These are phyloP conservation scores for Hypseocharis bilobata DNA, from an alignment of 441 rosid genomes.

Conservation along the genomic window DNA sequence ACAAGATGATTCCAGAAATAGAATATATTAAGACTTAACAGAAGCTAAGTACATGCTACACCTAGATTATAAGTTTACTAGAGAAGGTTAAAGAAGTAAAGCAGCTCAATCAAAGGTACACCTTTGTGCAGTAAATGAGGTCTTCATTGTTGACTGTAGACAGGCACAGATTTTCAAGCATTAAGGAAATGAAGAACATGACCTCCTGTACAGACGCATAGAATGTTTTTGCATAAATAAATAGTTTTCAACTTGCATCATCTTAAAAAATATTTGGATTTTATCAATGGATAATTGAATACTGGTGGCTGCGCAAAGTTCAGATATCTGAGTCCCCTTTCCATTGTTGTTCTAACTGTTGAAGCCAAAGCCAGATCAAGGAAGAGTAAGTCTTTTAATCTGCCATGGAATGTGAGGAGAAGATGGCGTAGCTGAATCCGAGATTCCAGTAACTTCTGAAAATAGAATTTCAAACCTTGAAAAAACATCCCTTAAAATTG, in stretches of 20 bases:
- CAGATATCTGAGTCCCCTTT: slow-evolving; percentile 51
- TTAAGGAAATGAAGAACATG: slow-evolving; percentile 45
- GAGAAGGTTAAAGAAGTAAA: slow-evolving; percentile 9
- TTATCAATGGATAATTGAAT: slow-evolving; percentile 8
- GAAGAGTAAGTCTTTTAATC: slow-evolving; percentile 50
- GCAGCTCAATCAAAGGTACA: slow-evolving; percentile 22
- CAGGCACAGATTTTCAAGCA: slow-evolving; percentile 62
- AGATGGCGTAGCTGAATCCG: slow-evolving; percentile 51
- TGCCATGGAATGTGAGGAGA: slow-evolving; percentile 35
- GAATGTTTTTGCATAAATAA: background rate
- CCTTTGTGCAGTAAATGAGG: slow-evolving; percentile 61
- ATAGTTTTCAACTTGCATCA: background rate
- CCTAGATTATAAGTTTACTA: background rate
- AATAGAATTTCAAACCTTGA: slow-evolving; percentile 15
- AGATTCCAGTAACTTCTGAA: slow-evolving; percentile 50
- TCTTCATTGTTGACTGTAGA: slow-evolving; percentile 65
- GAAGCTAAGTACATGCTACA: background rate
- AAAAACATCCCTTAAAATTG: slow-evolving; percentile 12
- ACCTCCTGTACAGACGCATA: slow-evolving; percentile 39
- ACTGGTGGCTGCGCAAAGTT: slow-evolving; percentile 43
- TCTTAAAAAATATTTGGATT: slow-evolving; percentile 4
- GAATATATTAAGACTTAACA: background rate
- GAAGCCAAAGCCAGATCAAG: slow-evolving; percentile 52
- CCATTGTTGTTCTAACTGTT: slow-evolving; percentile 52
- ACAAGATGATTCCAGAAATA: background rate